phyloP scores from a whole-genome alignment of 2,329 filamentous ascomycete species.

The Camillea tinctor region DNA sequence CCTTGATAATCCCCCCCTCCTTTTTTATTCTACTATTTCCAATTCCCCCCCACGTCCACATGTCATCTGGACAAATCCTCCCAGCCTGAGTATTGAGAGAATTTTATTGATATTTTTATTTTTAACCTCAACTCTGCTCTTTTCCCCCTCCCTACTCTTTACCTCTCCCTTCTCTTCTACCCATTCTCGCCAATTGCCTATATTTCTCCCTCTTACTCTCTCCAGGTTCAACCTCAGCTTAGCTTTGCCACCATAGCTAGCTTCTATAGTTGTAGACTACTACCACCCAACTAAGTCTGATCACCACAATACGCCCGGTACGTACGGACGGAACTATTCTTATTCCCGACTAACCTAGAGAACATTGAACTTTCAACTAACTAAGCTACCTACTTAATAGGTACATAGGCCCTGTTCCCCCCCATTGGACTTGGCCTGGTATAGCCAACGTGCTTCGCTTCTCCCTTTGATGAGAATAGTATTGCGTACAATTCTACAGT shows the following conservation, averaged over 20 bases:
- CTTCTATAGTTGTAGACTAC: no score
- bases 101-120: constrained; percentile 12
- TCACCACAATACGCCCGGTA: no score
- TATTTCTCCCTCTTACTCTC: neutral
- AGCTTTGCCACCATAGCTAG: neutral
- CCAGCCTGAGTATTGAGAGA: constrained; percentile 10
- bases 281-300: no score
- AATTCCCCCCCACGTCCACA: neutral
- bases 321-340: neutral
- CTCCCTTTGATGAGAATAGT: constrained; percentile 1
- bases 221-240: neutral
- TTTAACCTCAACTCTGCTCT: neutral
- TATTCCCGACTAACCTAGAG: neutral
- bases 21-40: constrained; percentile 2
- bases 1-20: constrained; percentile 10
- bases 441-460: neutral
- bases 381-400: no score
- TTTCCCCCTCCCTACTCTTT: no score
- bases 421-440: neutral
- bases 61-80: neutral
- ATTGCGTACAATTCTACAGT: neutral
- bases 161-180: neutral
- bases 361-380: neutral
- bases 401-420: neutral
- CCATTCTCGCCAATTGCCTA: neutral